Conservation (phyloP, 352 stramenopile genomes). For the Pythium graminicola region DNA sequence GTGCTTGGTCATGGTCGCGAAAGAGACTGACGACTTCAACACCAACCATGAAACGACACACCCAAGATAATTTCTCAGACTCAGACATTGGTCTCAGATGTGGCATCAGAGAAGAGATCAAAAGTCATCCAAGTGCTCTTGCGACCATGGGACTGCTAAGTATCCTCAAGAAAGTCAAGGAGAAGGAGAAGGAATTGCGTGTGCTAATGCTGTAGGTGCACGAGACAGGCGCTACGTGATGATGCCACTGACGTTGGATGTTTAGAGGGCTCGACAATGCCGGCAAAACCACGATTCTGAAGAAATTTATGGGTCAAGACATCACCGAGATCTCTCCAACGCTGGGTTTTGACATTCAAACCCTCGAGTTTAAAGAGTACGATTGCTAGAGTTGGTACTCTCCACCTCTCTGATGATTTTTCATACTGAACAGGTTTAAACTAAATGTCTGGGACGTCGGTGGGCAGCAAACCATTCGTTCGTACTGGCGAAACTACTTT, state of each 20-base stretch:
- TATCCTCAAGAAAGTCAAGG: conserved; percentile 97
- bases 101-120: conserved; percentile 1
- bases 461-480: conserved; percentile 95
- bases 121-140: not conserved
- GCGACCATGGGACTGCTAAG: conserved; percentile 84
- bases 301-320: conserved; percentile 96
- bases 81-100: conserved; percentile 10
- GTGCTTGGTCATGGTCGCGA: conserved; percentile 7
- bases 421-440: conserved; percentile 44
- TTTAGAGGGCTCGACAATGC: conserved; percentile 98
- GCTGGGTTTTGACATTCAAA: conserved; percentile 99
- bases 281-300: conserved; percentile 98
- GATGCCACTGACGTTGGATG: not conserved
- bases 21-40: not conserved
- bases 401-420: no score
- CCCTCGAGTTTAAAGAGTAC: conserved; percentile 93
- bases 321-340: conserved; percentile 97
- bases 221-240: not conserved
- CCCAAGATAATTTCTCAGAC: conserved; percentile 4
- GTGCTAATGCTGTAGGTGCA: conserved; percentile 93
- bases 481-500: conserved; percentile 99
- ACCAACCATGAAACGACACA: conserved; percentile 23
- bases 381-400: not conserved
- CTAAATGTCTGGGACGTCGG: conserved; percentile 95
- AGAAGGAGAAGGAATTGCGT: conserved; percentile 99